Percentiles rank a stretch among this genome's conserved stretches.
phyloP scores from a whole-genome alignment of 1,284 basidiomycete genomes.

The Sporisorium exsertum region DNA sequence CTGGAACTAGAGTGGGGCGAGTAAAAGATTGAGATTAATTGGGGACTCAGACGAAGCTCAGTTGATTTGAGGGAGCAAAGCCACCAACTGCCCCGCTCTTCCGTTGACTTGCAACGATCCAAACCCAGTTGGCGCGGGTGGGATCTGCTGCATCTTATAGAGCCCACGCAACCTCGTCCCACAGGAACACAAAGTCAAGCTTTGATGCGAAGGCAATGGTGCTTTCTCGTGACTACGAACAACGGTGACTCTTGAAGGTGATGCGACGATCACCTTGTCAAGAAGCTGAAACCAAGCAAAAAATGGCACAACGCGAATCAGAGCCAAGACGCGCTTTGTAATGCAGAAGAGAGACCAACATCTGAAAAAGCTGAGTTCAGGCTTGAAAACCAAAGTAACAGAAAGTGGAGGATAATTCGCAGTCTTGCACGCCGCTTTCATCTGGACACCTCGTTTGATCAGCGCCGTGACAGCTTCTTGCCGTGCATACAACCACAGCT shows the following conservation, averaged over 20 bases:
- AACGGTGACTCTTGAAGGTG: too few relatives aligned
- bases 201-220: too few relatives aligned
- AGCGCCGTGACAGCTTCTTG: conserved; percentile 3
- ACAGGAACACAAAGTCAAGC: neutral
- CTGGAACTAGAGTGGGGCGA: too few relatives aligned
- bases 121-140: conserved; percentile 4
- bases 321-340: neutral
- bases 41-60: neutral
- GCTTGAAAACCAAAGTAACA: conserved; percentile 13
- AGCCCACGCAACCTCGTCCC: neutral
- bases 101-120: conserved; percentile 8
- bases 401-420: conserved; percentile 21
- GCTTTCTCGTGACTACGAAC: too few relatives aligned
- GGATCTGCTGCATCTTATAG: neutral
- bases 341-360: conserved; percentile 9
- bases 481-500: neutral
- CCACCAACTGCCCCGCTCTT: neutral
- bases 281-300: neutral
- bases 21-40: neutral
- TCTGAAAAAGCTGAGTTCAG: conserved; percentile 5
- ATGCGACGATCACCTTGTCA: too few relatives aligned
- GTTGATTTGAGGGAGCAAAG: neutral
- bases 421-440: neutral
- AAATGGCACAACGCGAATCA: neutral
- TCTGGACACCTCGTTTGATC: neutral